These are phyloP conservation scores for Cryomyces antarcticus DNA, from an alignment of 495 filamentous ascomycete genomes.

Conservation along the genomic window DNA sequence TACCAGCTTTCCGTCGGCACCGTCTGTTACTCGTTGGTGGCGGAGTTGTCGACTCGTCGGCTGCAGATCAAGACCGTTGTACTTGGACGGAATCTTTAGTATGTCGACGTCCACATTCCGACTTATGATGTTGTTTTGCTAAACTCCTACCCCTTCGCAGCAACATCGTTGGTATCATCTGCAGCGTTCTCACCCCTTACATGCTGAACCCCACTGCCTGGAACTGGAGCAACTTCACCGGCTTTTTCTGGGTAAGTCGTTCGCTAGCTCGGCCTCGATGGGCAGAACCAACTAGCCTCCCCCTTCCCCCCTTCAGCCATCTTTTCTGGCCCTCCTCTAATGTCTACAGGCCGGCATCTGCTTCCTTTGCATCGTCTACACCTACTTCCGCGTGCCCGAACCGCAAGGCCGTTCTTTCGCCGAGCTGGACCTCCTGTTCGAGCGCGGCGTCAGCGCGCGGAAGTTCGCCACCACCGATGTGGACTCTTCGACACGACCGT, in stretches of 20 bases:
- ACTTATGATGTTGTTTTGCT: too few species aligned
- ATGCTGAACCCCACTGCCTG: conserved; percentile 29
- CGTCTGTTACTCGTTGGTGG: conserved; percentile 38
- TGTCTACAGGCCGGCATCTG: conserved; percentile 24
- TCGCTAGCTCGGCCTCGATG: not conserved
- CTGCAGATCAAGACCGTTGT: conserved; percentile 34
- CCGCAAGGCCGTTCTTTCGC: conserved; percentile 15
- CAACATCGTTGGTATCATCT: conserved; percentile 24
- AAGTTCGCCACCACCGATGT: conserved; percentile 16
- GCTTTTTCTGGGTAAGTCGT: conserved; percentile 4
- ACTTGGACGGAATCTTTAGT: conserved; percentile 33
- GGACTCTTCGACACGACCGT: conserved; percentile 11
- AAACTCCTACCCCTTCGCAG: too few species aligned
- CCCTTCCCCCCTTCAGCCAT: conserved; percentile 18
- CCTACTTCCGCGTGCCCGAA: conserved; percentile 20
- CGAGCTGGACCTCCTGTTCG: conserved; percentile 21
- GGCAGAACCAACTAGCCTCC: not conserved
- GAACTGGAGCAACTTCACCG: conserved; percentile 30
- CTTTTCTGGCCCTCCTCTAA: conserved; percentile 17
- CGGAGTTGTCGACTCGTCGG: conserved; percentile 33
- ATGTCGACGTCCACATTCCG: too few species aligned
- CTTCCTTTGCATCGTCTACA: conserved; percentile 22
- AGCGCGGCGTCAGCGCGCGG: conserved; percentile 14
- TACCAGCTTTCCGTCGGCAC: conserved; percentile 40
- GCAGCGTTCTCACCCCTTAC: conserved; percentile 26